Evolutionary conservation across 2,329 filamentous ascomycete species (phyloP).

Genomic region (Trichoderma polysporum): DNA sequence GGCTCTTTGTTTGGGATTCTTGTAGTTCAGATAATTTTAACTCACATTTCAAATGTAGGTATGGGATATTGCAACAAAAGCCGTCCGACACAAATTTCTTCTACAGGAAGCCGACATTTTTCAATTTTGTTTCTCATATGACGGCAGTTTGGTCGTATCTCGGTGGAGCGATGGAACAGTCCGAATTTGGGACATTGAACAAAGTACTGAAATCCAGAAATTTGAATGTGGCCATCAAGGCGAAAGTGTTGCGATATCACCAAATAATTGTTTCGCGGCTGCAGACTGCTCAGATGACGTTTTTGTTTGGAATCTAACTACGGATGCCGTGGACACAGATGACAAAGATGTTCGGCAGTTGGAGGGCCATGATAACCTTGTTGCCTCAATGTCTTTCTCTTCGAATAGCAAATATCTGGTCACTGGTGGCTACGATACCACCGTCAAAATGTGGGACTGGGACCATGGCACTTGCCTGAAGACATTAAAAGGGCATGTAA

Average conservation of each 20-base stretch:
- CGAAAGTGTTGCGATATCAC: not conserved
- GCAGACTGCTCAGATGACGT: not conserved
- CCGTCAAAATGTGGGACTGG: not conserved
- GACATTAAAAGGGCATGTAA: not conserved
- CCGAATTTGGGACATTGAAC: not conserved
- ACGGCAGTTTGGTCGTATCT: not conserved
- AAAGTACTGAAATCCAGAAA: not conserved
- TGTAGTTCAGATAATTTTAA: not conserved
- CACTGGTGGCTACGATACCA: fast-evolving
- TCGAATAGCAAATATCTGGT: not conserved
- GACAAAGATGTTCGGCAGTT: too few species aligned
- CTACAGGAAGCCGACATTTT: not conserved
- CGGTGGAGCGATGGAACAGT: not conserved
- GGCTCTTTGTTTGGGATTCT: too few species aligned
- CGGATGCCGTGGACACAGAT: not conserved
- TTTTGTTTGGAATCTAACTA: not conserved
- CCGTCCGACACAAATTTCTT: not conserved
- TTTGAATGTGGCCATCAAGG: not conserved
- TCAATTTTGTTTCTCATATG: not conserved
- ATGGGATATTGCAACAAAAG: not conserved
- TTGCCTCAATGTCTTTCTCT: not conserved
- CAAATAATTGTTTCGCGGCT: not conserved
- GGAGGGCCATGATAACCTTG: too few species aligned
- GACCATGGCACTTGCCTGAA: too few species aligned
- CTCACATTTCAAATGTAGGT: not conserved